These are phyloP conservation scores for Rhodotorula sp. DNA, from an alignment of 1,284 basidiomycete species.

Conservation along the genomic window DNA sequence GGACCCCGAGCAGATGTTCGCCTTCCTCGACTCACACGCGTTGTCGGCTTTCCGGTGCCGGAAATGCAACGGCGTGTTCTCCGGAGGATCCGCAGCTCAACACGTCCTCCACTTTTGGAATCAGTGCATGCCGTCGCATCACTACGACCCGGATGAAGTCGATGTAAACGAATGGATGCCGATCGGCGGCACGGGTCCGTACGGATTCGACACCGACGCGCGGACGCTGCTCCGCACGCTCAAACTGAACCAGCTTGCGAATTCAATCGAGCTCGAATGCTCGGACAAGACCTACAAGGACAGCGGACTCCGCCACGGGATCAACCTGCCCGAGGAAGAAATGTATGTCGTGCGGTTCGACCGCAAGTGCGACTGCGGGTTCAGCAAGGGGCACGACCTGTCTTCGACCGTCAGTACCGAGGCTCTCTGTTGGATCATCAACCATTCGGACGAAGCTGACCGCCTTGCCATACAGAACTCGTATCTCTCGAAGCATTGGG, in stretches of 20 bases:
- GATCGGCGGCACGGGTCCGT: neutral
- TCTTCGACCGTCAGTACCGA: no score
- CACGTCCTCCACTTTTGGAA: neutral
- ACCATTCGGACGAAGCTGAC: no score
- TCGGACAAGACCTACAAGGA: neutral
- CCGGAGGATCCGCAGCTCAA: neutral
- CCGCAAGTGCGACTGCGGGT: neutral
- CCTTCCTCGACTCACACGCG: neutral
- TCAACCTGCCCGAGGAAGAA: neutral
- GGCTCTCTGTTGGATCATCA: no score
- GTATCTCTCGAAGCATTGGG: no score
- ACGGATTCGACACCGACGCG: neutral
- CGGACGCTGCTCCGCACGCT: neutral
- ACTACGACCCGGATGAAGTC: neutral
- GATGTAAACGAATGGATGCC: neutral
- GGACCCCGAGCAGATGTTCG: constrained; percentile 11
- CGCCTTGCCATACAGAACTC: no score
- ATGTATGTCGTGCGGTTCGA: neutral
- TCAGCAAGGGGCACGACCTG: no score
- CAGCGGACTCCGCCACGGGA: neutral
- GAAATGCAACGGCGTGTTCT: neutral
- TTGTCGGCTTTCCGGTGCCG: constrained; percentile 3
- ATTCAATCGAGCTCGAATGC: neutral
- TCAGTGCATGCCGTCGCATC: no score
- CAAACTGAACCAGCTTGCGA: neutral